A percentile compares a stretch with the other conserved stretches of the same genome.
phyloP scores from a whole-genome alignment of 108 stramenopile species.

The Fistulifera solaris region DNA sequence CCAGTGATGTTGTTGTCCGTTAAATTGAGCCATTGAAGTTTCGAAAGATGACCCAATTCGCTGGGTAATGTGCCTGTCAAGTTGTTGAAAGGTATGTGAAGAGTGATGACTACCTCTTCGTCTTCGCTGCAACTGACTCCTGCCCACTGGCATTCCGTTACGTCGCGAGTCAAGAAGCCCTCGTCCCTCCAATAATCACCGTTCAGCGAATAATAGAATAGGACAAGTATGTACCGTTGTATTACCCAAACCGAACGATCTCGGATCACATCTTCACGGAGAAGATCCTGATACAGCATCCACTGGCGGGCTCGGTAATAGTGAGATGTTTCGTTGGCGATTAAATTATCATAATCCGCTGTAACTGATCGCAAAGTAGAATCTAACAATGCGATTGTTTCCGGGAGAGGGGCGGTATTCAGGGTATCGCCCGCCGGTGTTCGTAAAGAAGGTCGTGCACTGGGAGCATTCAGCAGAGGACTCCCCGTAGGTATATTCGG shows the following conservation, averaged over 20 bases:
- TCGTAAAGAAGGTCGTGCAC: neutral
- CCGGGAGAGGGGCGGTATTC: neutral
- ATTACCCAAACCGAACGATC: neutral
- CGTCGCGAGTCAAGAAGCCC: neutral
- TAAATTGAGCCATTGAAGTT: conserved; percentile 24
- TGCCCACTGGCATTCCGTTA: conserved; percentile 21
- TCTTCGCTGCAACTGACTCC: conserved; percentile 18
- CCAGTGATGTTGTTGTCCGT: conserved; percentile 39
- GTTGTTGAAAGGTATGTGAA: neutral
- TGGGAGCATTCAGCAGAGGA: neutral
- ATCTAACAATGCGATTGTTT: neutral
- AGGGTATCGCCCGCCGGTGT: neutral
- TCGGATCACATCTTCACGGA: conserved; percentile 1
- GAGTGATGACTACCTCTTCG: conserved; percentile 1
- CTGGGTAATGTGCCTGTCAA: conserved; percentile 6
- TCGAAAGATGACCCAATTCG: conserved; percentile 14
- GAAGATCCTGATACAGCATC: neutral
- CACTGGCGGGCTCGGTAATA: conserved; percentile 1
- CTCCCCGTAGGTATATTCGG: too few relatives aligned
- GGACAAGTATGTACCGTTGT: conserved; percentile 4
- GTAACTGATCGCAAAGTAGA: neutral
- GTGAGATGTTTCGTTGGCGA: neutral
- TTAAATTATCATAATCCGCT: neutral
- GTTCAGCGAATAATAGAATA: neutral
- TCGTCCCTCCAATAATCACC: neutral